These are phyloP conservation scores for Coelastrella sp. DNA, from an alignment of 139 green algal genomes.

Conservation along the genomic window DNA sequence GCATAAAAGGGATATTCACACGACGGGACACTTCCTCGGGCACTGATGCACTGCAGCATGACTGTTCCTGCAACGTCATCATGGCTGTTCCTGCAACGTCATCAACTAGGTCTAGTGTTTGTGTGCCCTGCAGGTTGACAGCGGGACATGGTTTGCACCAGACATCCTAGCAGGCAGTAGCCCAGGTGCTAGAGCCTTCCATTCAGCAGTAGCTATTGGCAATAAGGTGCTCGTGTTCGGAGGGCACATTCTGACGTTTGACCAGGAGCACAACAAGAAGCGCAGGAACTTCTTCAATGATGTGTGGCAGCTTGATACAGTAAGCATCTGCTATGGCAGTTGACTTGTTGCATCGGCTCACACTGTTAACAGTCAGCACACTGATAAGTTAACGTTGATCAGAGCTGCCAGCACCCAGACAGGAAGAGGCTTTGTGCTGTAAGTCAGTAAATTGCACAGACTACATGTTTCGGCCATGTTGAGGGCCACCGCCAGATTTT, in stretches of 20 bases:
- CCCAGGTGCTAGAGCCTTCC: conserved; percentile 73
- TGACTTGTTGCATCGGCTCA: not conserved
- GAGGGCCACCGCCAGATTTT: too few species aligned
- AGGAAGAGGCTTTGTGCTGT: too few species aligned
- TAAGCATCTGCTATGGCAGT: not conserved
- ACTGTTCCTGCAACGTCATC: too few species aligned
- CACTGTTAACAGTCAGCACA: not conserved
- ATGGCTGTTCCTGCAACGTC: too few species aligned
- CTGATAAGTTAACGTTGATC: too few species aligned
- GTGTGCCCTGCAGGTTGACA: conserved; percentile 44
- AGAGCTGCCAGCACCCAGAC: too few species aligned
- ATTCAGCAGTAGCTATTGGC: conserved; percentile 65
- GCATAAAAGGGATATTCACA: not conserved
- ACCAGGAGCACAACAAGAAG: conserved; percentile 64
- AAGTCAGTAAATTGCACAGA: too few species aligned
- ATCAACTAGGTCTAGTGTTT: too few species aligned
- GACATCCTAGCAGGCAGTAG: conserved; percentile 41
- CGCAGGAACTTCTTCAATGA: conserved; percentile 85
- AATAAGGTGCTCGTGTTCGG: conserved; percentile 75
- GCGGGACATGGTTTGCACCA: conserved; percentile 55
- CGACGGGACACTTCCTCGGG: not conserved
- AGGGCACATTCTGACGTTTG: conserved; percentile 74
- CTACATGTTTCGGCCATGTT: too few species aligned
- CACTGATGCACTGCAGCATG: too few species aligned
- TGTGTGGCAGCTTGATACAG: conserved; percentile 75